phyloP scores from a whole-genome alignment of 83 land plant genomes.

The Thuja plicata region DNA sequence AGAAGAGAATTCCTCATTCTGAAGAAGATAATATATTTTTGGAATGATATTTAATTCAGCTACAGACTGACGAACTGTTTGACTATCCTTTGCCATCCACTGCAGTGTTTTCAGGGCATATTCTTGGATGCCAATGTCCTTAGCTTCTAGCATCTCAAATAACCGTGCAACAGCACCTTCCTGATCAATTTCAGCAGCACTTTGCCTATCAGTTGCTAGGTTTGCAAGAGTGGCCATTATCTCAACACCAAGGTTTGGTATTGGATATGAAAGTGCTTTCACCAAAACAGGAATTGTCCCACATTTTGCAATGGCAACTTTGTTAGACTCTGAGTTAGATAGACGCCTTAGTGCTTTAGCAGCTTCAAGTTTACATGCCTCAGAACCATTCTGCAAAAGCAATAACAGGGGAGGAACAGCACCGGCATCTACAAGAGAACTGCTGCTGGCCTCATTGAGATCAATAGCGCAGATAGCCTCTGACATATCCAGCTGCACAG shows the following conservation, averaged over 20 bases:
- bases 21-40: constrained; percentile 15
- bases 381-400: constrained; percentile 19
- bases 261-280: constrained; percentile 9
- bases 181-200: constrained; percentile 24
- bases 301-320: constrained; percentile 21
- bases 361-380: constrained; percentile 20
- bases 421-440: constrained; percentile 25
- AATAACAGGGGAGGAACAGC: constrained; percentile 23
- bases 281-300: constrained; percentile 29
- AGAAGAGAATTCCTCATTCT: constrained; percentile 1
- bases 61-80: constrained; percentile 26
- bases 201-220: constrained; percentile 23
- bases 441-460: constrained; percentile 17
- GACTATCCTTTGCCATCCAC: constrained; percentile 27
- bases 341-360: constrained; percentile 20
- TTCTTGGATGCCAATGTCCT: constrained; percentile 19
- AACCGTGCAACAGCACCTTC: constrained; percentile 27
- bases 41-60: constrained; percentile 12
- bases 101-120: constrained; percentile 22
- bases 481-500: constrained; percentile 19
- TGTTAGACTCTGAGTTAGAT: constrained; percentile 23
- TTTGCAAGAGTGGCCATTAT: constrained; percentile 23
- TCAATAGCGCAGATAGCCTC: constrained; percentile 12
- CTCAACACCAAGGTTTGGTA: constrained; percentile 11
- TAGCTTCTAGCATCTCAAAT: constrained; percentile 19